A percentile compares a stretch with the other conserved stretches of the same genome.
These are phyloP conservation scores for Flaveria bidentis DNA, from an alignment of 129 eudicot genomes.

Conservation along the genomic window DNA sequence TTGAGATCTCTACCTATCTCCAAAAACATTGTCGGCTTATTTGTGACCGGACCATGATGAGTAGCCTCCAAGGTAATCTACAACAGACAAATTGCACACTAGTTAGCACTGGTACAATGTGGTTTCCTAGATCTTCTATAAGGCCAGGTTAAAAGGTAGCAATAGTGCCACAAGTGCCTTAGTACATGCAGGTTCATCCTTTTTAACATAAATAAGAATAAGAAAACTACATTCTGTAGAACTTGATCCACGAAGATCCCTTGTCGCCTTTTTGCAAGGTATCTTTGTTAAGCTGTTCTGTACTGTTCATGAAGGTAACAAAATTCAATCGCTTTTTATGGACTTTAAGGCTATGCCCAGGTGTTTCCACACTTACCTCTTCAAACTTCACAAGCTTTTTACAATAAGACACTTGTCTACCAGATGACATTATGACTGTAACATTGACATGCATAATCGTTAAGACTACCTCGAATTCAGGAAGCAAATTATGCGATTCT, in stretches of 20 bases:
- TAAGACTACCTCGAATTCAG: slow-evolving; percentile 81
- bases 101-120: background rate
- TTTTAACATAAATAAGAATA: background rate
- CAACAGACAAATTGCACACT: slow-evolving; percentile 31
- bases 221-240: background rate
- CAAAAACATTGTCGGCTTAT: slow-evolving; percentile 86
- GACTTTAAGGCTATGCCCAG: background rate
- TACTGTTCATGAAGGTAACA: too few relatives aligned
- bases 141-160: background rate
- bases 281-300: too few relatives aligned
- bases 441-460: background rate
- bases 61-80: slow-evolving; percentile 97
- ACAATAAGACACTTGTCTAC: background rate
- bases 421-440: background rate
- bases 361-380: background rate
- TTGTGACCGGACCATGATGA: slow-evolving; percentile 96
- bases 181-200: background rate
- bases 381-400: background rate
- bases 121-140: background rate
- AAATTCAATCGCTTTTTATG: background rate
- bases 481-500: slow-evolving; percentile 61
- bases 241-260: background rate
- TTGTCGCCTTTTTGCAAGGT: too few relatives aligned
- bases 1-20: slow-evolving; percentile 74
- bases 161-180: background rate